Percentiles rank a stretch among this genome's conserved stretches.
These are phyloP conservation scores for Anisodus tanguticus DNA, from an alignment of 257 asterid species.

Conservation along the genomic window DNA sequence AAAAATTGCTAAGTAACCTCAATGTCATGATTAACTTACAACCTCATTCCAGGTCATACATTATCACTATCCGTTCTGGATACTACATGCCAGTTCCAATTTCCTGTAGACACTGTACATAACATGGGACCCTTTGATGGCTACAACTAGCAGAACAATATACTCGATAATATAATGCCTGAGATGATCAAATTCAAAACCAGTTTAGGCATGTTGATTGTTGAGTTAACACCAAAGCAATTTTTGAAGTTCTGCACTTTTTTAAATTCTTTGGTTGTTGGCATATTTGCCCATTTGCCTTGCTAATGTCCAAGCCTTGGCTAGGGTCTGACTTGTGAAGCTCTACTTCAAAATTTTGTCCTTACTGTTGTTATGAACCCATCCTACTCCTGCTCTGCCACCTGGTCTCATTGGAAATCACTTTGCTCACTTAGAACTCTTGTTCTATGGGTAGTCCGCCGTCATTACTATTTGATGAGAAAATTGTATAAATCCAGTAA, in stretches of 20 bases:
- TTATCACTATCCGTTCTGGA: not conserved
- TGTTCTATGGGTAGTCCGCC: not conserved
- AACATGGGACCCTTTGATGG: not conserved
- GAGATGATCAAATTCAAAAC: not conserved
- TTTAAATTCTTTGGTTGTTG: not conserved
- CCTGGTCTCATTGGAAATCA: not conserved
- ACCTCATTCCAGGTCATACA: not conserved
- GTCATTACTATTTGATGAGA: not conserved
- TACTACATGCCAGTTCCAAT: not conserved
- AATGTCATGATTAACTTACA: not conserved
- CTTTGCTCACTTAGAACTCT: not conserved
- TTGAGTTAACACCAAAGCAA: not conserved
- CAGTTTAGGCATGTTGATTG: not conserved
- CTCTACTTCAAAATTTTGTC: not conserved
- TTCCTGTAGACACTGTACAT: not conserved
- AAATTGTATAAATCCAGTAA: not conserved
- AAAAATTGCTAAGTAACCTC: not conserved
- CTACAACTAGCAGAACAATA: not conserved
- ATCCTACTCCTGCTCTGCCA: not conserved
- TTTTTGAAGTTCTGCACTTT: not conserved
- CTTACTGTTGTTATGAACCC: not conserved
- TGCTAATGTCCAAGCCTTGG: not conserved
- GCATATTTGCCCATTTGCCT: conserved; percentile 15
- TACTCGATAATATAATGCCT: not conserved
- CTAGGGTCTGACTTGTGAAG: not conserved